A percentile compares a stretch with the other conserved stretches of the same genome.
Evolutionary conservation across 352 stramenopile species (phyloP).

Genomic region (Peronospora belbahrii): DNA sequence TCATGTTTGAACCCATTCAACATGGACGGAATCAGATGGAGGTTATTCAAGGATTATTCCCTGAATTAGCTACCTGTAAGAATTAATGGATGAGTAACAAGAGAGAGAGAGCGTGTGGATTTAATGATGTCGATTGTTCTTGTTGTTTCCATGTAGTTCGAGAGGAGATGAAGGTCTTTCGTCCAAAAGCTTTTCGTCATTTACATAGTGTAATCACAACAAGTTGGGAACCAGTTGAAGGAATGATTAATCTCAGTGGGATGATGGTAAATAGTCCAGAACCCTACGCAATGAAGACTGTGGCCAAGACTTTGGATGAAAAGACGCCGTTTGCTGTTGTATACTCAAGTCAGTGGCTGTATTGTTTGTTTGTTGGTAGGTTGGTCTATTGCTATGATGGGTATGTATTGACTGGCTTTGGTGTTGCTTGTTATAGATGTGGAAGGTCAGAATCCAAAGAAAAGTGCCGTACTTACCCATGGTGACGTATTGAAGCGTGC

Average conservation of each 20-base stretch:
- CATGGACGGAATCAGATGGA: constrained; percentile 60
- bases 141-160: constrained; percentile 37
- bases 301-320: constrained; percentile 52
- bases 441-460: constrained; percentile 70
- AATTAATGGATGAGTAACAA: too few species aligned
- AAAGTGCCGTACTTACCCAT: constrained; percentile 70
- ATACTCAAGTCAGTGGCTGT: constrained; percentile 54
- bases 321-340: constrained; percentile 69
- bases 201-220: constrained; percentile 84
- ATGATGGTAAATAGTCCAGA: constrained; percentile 80
- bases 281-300: constrained; percentile 43
- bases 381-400: too few species aligned
- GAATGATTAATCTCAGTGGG: constrained; percentile 68
- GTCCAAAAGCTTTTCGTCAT: constrained; percentile 70
- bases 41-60: constrained; percentile 66
- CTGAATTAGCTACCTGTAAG: constrained; percentile 69
- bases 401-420: too few species aligned
- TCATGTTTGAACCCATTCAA: constrained; percentile 84
- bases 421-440: constrained; percentile 39
- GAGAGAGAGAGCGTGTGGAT: too few species aligned
- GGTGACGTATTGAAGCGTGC: constrained; percentile 74
- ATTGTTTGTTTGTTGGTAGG: background rate
- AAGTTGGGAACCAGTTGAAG: constrained; percentile 57
- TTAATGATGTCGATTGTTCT: too few species aligned
- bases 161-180: constrained; percentile 51